Evolutionary conservation across 805 yeast species (phyloP), one percentile per base, ranked within the genome.

Genomic region (Scheffersomyces amazonensis): DNA sequence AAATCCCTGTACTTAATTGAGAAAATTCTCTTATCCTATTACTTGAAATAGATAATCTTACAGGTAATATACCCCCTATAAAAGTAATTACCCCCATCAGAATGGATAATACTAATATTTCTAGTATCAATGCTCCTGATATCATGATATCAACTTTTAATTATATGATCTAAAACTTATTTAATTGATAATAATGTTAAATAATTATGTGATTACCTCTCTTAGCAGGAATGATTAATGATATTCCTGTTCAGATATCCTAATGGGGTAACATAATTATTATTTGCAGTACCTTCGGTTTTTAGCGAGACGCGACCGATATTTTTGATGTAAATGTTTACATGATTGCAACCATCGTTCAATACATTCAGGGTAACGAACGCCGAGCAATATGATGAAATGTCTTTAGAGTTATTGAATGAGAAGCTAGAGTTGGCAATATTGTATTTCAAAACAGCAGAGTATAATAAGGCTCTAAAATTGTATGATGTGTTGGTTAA

Each of bases 1-100:
- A 64, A 16, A 83, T 60, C 1, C 88, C 88, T 48, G 73, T 68
- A 37, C 84, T 79, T 34, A 80, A 59, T 10, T 72, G 60, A 2
- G 85, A 73, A 5, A 77, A 54, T 28, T 52, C 46, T 23, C 64
- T 56, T 28, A 75, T 50, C 6, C 43, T 21, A 9, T 31, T 23
- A 10, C 33, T 12, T 6, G 47, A 38, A 9, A 42, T 18, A 5
- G 42, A 18, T 9, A 52, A 19, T 32, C 40, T 44, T 9, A 50
- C 28, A 9, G 55, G 55, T 3, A 43, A 24, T 16, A 50, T 7
- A 3, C 63, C 62, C 13, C 47, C 53, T 1, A 30, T 27, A 35
- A 43, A 54, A 10, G 63, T 42, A 4, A 49, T 25, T 6, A 43
- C 33, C 3, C 43, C 53, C 61, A 58, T 54, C 11, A 46, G 23